phyloP scores from a whole-genome alignment of 148 eudicot species.

The Agrostemma githago region DNA sequence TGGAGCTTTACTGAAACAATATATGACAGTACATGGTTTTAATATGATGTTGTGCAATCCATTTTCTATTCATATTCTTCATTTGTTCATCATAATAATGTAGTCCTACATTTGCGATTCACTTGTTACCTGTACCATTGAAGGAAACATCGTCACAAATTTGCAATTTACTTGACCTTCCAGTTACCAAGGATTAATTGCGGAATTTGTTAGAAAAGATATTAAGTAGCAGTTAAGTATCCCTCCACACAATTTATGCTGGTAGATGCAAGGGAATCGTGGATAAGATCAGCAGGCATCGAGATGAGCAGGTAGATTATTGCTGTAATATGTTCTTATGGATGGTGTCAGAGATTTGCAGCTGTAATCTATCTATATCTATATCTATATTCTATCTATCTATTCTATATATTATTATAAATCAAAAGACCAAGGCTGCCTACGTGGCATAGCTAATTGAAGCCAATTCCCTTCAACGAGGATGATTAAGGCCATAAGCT shows the following conservation, averaged over 20 bases:
- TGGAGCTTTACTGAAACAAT: slow-evolving; percentile 1
- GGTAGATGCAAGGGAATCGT: background rate
- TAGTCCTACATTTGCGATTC: background rate
- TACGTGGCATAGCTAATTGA: too few species aligned
- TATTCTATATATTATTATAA: too few species aligned
- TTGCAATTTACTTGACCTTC: slow-evolving; percentile 6
- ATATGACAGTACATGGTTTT: background rate
- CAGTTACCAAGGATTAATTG: background rate
- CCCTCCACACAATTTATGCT: background rate
- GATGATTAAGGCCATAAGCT: too few species aligned
- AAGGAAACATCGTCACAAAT: slow-evolving; percentile 3
- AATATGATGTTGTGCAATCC: background rate
- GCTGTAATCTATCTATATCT: too few species aligned
- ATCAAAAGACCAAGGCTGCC: too few species aligned
- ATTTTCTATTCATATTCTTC: background rate
- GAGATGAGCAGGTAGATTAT: background rate
- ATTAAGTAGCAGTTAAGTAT: background rate
- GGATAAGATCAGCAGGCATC: background rate
- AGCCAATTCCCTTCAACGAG: too few species aligned
- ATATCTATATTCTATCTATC: too few species aligned
- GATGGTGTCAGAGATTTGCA: slow-evolving; percentile 4
- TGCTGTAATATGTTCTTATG: background rate
- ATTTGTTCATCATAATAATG: background rate
- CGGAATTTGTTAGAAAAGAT: background rate
- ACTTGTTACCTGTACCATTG: background rate